Evolutionary conservation across 208 protist species (phyloP).

Genomic region (Strigomonas culicis): DNA sequence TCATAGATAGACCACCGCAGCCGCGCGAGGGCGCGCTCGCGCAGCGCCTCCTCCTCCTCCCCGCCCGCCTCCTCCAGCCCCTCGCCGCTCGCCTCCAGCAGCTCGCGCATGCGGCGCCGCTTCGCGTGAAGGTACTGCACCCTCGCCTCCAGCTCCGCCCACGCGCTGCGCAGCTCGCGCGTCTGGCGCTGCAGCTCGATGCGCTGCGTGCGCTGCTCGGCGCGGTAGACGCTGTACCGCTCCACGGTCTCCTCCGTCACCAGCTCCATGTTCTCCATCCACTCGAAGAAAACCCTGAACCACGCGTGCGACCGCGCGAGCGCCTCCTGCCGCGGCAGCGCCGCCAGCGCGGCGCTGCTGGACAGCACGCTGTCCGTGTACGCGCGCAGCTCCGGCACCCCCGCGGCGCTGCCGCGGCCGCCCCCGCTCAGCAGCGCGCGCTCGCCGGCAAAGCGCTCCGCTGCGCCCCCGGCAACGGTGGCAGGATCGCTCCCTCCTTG

Average conservation of each 20-base stretch:
- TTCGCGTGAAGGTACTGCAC: conserved; percentile 65
- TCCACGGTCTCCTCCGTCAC: conserved; percentile 69
- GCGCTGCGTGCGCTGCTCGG: conserved; percentile 72
- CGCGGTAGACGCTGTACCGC: conserved; percentile 45
- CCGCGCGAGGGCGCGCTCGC: conserved; percentile 55
- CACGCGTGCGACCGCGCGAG: conserved; percentile 62
- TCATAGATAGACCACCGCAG: conserved; percentile 77
- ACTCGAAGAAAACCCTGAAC: conserved; percentile 72
- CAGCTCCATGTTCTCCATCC: conserved; percentile 62
- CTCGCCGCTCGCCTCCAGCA: conserved; percentile 64
- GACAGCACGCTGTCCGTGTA: conserved; percentile 1
- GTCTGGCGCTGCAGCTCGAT: conserved; percentile 65
- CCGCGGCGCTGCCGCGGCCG: not conserved
- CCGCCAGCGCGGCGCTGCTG: conserved; percentile 18
- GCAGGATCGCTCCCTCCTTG: not conserved
- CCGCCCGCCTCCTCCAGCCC: conserved; percentile 48
- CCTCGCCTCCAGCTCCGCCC: conserved; percentile 42
- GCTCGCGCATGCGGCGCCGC: conserved; percentile 61
- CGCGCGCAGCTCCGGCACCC: not conserved
- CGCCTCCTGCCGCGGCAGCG: conserved; percentile 56
- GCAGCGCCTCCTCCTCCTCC: conserved; percentile 81
- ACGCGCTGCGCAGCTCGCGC: conserved; percentile 38
- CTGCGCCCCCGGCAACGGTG: conserved; percentile 11
- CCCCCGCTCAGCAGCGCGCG: not conserved
- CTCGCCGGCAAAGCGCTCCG: conserved; percentile 14